Evolutionary conservation across 1,284 basidiomycete genomes (phyloP).

Genomic region (Fomitiporia mediterranea): DNA sequence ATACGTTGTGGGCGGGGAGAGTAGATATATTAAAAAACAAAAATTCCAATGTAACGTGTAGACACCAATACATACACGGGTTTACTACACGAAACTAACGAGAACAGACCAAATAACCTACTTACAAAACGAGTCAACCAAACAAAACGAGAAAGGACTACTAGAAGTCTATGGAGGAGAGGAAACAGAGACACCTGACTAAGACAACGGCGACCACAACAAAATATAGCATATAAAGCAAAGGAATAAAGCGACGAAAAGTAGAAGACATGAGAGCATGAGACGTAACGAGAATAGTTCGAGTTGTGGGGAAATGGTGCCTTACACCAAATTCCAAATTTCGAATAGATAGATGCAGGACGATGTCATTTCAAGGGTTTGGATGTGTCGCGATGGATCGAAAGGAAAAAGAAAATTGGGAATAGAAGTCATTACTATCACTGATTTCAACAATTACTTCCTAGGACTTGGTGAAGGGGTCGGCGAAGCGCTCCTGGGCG

Average conservation of each 20-base stretch:
- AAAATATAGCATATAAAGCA: not conserved
- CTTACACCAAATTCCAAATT: too few relatives aligned
- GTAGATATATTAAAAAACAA: too few relatives aligned
- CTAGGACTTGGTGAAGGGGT: not conserved
- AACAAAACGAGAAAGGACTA: not conserved
- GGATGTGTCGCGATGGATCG: not conserved
- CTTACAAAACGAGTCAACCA: not conserved
- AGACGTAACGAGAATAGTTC: too few relatives aligned
- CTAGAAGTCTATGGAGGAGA: not conserved
- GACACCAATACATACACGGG: not conserved
- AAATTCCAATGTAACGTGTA: not conserved
- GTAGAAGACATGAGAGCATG: not conserved
- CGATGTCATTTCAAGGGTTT: too few relatives aligned
- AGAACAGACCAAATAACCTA: not conserved
- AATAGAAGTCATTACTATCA: not conserved
- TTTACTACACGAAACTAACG: not conserved
- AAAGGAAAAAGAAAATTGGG: not conserved
- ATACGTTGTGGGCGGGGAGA: too few relatives aligned
- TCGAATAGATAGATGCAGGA: too few relatives aligned
- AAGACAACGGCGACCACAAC: not conserved
- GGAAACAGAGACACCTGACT: not conserved
- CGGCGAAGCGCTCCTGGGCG: not conserved
- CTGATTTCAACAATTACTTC: not conserved
- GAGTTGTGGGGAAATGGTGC: too few relatives aligned
- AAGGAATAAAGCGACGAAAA: not conserved